phyloP scores from a whole-genome alignment of 495 filamentous ascomycete genomes.

The Jackrogersella multiformis region DNA sequence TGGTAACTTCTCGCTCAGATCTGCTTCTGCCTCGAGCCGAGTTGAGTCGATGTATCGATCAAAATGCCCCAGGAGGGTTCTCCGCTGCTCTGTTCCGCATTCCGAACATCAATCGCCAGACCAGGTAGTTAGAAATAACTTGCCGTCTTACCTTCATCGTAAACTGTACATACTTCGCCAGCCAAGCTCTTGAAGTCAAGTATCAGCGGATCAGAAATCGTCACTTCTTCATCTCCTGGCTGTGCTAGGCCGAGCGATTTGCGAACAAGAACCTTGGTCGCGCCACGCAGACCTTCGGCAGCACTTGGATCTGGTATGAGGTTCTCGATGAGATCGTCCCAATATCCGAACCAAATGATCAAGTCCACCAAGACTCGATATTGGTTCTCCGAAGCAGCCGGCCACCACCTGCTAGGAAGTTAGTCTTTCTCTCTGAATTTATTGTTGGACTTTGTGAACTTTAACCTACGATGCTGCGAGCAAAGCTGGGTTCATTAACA shows the following conservation, averaged over 20 bases:
- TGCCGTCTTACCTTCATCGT: slow-evolving; percentile 31
- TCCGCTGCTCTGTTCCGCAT: slow-evolving; percentile 32
- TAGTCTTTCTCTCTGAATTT: background rate
- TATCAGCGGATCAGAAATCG: slow-evolving; percentile 27
- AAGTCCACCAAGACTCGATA: slow-evolving; percentile 32
- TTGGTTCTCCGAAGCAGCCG: slow-evolving; percentile 19
- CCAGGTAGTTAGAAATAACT: background rate
- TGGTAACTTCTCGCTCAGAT: slow-evolving; percentile 33
- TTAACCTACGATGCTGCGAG: slow-evolving; percentile 36
- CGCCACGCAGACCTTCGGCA: slow-evolving; percentile 27
- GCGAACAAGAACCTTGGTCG: slow-evolving; percentile 37
- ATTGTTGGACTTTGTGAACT: background rate
- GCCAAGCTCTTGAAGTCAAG: slow-evolving; percentile 26
- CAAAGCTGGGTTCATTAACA: slow-evolving; percentile 31
- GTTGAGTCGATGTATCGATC: slow-evolving; percentile 41
- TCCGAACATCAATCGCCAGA: background rate
- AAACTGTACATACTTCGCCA: slow-evolving; percentile 14
- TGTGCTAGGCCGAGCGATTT: slow-evolving; percentile 15
- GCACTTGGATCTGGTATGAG: slow-evolving; percentile 22
- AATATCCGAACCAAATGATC: slow-evolving; percentile 42
- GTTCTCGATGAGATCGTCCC: slow-evolving; percentile 40
- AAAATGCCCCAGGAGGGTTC: slow-evolving; percentile 19
- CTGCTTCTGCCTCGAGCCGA: slow-evolving; percentile 37
- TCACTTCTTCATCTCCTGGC: background rate
- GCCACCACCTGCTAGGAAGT: slow-evolving; percentile 39